Evolutionary conservation across 345 rosid species (phyloP).

Genomic region (Hypericum androsaemum): DNA sequence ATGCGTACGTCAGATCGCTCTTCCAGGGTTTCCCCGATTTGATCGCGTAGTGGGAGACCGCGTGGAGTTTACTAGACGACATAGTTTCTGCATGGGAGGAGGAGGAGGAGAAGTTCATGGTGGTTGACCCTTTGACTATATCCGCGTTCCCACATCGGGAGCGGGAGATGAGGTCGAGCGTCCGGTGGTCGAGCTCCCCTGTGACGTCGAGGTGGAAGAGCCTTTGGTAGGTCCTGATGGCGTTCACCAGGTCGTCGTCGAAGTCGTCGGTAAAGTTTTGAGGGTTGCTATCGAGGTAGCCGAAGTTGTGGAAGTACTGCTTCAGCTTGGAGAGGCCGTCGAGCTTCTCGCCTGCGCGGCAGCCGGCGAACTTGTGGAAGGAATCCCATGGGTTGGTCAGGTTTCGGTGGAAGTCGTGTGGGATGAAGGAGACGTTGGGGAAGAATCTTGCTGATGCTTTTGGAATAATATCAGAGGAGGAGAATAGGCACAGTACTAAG

Average conservation of each 20-base stretch:
- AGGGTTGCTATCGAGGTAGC: constrained; percentile 40
- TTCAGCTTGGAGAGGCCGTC: constrained; percentile 62
- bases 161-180: constrained; percentile 44
- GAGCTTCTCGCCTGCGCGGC: constrained; percentile 44
- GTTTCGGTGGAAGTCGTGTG: constrained; percentile 6
- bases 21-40: constrained; percentile 58
- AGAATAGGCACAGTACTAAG: no score
- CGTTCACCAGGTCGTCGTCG: constrained; percentile 48
- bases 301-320: constrained; percentile 62
- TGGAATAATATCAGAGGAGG: no score
- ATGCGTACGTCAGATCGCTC: constrained; percentile 55
- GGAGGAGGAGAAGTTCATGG: constrained; percentile 61
- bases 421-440: constrained; percentile 13
- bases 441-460: constrained; percentile 11
- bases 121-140: constrained; percentile 63
- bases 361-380: constrained; percentile 51
- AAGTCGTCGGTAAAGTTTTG: constrained; percentile 58
- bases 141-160: constrained; percentile 93
- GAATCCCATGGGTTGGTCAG: constrained; percentile 44
- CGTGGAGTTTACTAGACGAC: constrained; percentile 30
- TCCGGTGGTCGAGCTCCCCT: constrained; percentile 57
- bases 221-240: constrained; percentile 56
- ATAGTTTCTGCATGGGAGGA: constrained; percentile 13
- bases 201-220: constrained; percentile 66
- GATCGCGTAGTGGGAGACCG: constrained; percentile 51